Evolutionary conservation across 2,329 filamentous ascomycete species (phyloP).

Genomic region (Lecanicillium sp.): DNA sequence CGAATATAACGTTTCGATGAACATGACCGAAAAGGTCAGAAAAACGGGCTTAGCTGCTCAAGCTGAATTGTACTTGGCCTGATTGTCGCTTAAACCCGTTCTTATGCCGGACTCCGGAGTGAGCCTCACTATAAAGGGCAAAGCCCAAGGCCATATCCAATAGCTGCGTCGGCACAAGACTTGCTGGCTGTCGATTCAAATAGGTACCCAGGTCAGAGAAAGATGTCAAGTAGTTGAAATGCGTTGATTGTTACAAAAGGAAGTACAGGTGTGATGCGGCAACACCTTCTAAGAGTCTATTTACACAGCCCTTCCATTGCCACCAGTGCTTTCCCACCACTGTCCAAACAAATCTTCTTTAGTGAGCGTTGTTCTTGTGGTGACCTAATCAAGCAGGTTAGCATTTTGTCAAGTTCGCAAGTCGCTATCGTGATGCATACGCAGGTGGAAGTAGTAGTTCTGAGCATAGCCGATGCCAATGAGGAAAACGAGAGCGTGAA

Average conservation of each 20-base stretch:
- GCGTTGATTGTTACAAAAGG: conserved; percentile 21
- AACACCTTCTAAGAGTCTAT: conserved; percentile 31
- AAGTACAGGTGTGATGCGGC: conserved; percentile 27
- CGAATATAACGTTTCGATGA: no score
- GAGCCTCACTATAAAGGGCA: no score
- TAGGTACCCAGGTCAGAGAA: no score
- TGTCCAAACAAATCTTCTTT: conserved; percentile 32
- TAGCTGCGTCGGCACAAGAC: no score
- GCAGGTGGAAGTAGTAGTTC: conserved; percentile 99
- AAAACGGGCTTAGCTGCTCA: no score
- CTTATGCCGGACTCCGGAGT: no score
- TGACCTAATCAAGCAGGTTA: conserved; percentile 55
- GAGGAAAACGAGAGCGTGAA: conserved; percentile 75
- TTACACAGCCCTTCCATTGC: conserved; percentile 25
- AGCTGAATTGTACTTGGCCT: no score
- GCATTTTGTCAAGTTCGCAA: not conserved
- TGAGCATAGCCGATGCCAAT: conserved; percentile 84
- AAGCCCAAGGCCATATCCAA: no score
- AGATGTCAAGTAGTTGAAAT: conserved; percentile 16
- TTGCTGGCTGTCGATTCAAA: no score
- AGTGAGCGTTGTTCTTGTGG: conserved; percentile 99
- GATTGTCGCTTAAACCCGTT: no score
- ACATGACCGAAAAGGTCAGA: no score
- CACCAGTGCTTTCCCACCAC: conserved; percentile 11
- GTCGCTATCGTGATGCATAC: conserved; percentile 42